Evolutionary conservation across 2,329 filamentous ascomycete genomes (phyloP).

Genomic region (Penicillium sp.): DNA sequence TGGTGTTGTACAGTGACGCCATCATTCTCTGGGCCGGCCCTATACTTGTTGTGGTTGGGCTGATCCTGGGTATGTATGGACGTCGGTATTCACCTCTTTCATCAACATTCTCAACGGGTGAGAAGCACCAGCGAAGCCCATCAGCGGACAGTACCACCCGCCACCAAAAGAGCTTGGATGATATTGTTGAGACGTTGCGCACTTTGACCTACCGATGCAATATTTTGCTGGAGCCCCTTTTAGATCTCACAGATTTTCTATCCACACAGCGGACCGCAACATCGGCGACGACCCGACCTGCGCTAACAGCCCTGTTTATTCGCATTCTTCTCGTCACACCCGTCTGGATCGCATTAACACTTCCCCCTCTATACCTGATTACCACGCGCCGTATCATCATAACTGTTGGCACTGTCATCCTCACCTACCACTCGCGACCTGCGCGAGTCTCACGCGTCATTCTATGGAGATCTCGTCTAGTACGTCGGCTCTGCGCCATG

Average conservation of each 20-base stretch:
- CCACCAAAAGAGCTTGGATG: conserved; percentile 91
- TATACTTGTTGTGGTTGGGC: conserved; percentile 71
- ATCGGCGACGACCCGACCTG: conserved; percentile 85
- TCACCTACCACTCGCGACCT: conserved; percentile 91
- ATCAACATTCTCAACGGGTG: conserved; percentile 73
- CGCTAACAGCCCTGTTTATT: conserved; percentile 84
- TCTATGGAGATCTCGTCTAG: conserved; percentile 79
- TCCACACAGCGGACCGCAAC: conserved; percentile 88
- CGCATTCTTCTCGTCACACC: conserved; percentile 86
- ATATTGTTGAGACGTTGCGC: conserved; percentile 92
- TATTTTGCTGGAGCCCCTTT: conserved; percentile 82
- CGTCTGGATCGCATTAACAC: conserved; percentile 78
- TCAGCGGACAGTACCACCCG: conserved; percentile 65
- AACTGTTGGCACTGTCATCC: conserved; percentile 77
- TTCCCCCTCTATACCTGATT: conserved; percentile 80
- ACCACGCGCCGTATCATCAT: conserved; percentile 82
- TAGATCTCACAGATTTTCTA: conserved; percentile 88
- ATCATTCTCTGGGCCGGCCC: conserved; percentile 82
- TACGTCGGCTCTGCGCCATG: conserved; percentile 68
- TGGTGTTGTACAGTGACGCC: conserved; percentile 80
- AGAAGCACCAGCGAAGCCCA: conserved; percentile 56
- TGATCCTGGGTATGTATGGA: conserved; percentile 92
- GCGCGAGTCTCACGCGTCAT: conserved; percentile 82
- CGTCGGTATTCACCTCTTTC: conserved; percentile 86
- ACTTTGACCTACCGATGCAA: conserved; percentile 91